Conservation (phyloP, 768 basidiomycete species). For the Holtermannia corniformis region DNA sequence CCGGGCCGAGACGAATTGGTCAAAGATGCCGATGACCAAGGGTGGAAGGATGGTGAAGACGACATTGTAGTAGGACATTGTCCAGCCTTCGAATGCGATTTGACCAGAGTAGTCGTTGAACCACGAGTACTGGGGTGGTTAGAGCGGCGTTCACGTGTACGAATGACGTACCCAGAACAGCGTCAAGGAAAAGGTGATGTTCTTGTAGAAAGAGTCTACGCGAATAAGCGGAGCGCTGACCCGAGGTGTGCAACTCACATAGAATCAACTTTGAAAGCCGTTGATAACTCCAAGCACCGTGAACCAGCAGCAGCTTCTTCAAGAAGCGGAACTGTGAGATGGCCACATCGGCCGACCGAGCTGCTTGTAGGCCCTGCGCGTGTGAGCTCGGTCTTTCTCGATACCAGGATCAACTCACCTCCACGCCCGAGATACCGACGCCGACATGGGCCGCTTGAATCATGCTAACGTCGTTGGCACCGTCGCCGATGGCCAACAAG, state of each 20-base stretch:
- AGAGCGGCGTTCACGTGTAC: constrained; percentile 7
- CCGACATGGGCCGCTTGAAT: constrained; percentile 98
- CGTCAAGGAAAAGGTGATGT: constrained; percentile 95
- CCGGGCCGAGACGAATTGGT: constrained; percentile 95
- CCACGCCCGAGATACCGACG: constrained; percentile 93
- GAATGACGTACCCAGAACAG: constrained; percentile 75
- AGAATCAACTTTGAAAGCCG: constrained; percentile 89
- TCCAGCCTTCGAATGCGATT: constrained; percentile 98
- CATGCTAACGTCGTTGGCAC: constrained; percentile 98
- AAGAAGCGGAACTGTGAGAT: constrained; percentile 96
- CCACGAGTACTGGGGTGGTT: constrained; percentile 71
- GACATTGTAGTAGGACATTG: constrained; percentile 92
- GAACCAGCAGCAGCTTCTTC: constrained; percentile 89
- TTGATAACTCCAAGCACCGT: constrained; percentile 98
- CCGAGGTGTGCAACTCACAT: constrained; percentile 52
- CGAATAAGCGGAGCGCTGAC: not conserved
- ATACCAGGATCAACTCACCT: constrained; percentile 48
- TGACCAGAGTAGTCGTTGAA: constrained; percentile 99
- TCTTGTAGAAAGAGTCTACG: constrained; percentile 96
- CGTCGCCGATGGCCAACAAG: constrained; percentile 92
- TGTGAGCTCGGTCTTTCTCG: constrained; percentile 1
- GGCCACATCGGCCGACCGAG: constrained; percentile 90
- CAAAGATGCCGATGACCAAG: constrained; percentile 93
- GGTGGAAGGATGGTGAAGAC: constrained; percentile 93
- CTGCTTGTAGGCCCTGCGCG: constrained; percentile 84